Base-by-base conservation (phyloP, 2,329 filamentous ascomycete genomes). In the Beauveria sp. region DNA sequence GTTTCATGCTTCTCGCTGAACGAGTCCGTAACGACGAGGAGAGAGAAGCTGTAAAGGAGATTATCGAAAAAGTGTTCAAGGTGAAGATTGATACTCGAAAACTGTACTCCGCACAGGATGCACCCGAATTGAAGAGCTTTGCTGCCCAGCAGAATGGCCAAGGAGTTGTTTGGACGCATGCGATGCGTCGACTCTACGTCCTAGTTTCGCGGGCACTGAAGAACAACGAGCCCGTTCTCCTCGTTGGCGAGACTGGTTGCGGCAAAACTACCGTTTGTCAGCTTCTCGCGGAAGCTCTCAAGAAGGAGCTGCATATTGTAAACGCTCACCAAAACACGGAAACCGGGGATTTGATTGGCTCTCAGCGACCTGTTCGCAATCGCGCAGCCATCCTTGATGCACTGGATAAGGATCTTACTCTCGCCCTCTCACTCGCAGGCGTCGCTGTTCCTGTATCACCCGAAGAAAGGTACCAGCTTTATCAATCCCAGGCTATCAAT, bases 301-400 rank as follows among this genome's bases (percentile, higher is more conserved):
- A 81, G 18, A 91, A 88, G 68, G 79, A 90, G 65, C 78, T 99
- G 45, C 87, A 93, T 66, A 95, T 93, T 67, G 88, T 99, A 69
- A 99, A 99, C 71, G 95, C 96, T 3, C 96, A 99, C 74, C 93
- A 98, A 67, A 99, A 99, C 66, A 93, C 95, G 0, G 96, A 99
- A 73, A 98, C 96, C 0, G 93, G 95, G 18, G 95, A 99, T 73
- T 80, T 99, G 12, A 98, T 99, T 66, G 95, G 95, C 65, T 95
- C 95, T 3, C 95, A 99, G 73, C 81, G 95, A 63, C 95, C 95
- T 3, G 85, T 98, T 24, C 84, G 96, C 65, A 98, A 98, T 71
- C 85, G 93, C 47, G 85, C 87, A 16, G 85, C 85, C 1, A 85
- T 96, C 40, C 77, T 90, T 42, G 84, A 88, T 30, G 73, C 83